These are phyloP conservation scores for Roridomyces roridus DNA, from an alignment of 768 basidiomycete species.

Conservation along the genomic window DNA sequence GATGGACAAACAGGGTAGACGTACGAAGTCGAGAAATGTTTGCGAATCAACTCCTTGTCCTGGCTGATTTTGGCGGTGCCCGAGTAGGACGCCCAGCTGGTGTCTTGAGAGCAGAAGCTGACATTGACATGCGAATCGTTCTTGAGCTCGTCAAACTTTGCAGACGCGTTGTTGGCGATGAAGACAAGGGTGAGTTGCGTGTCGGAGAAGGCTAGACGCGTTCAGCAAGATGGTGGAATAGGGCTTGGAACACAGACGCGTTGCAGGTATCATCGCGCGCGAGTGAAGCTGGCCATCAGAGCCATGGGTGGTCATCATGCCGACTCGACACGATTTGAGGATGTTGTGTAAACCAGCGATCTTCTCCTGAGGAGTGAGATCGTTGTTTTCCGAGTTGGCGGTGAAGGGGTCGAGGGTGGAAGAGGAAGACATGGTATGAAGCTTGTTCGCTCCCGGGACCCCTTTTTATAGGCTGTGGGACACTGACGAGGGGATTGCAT, in stretches of 20 bases:
- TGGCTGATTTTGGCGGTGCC: slow-evolving; percentile 72
- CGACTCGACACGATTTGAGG: slow-evolving; percentile 65
- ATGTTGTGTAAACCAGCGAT: slow-evolving; percentile 73
- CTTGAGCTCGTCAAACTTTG: slow-evolving; percentile 79
- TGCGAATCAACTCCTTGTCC: slow-evolving; percentile 67
- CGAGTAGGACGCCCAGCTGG: slow-evolving; percentile 79
- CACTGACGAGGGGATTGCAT: slow-evolving; percentile 3
- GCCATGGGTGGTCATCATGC: slow-evolving; percentile 81
- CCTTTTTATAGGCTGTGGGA: background rate
- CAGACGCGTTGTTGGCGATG: slow-evolving; percentile 74
- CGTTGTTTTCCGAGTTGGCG: slow-evolving; percentile 63
- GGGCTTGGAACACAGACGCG: slow-evolving; percentile 48
- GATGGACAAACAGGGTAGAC: slow-evolving; percentile 20
- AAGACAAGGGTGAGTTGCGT: slow-evolving; percentile 66
- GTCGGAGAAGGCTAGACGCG: slow-evolving; percentile 46
- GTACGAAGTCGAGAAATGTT: slow-evolving; percentile 66
- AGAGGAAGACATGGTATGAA: slow-evolving; percentile 28
- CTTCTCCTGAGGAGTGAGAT: slow-evolving; percentile 66
- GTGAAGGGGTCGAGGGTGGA: slow-evolving; percentile 77
- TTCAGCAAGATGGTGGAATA: background rate
- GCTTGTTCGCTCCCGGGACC: background rate
- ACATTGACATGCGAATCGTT: slow-evolving; percentile 83
- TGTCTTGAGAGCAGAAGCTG: slow-evolving; percentile 72
- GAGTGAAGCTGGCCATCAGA: slow-evolving; percentile 75
- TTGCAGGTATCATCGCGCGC: slow-evolving; percentile 79